These are phyloP conservation scores for Dactylonectria estremocensis DNA, from an alignment of 2,329 filamentous ascomycete species.

Conservation along the genomic window DNA sequence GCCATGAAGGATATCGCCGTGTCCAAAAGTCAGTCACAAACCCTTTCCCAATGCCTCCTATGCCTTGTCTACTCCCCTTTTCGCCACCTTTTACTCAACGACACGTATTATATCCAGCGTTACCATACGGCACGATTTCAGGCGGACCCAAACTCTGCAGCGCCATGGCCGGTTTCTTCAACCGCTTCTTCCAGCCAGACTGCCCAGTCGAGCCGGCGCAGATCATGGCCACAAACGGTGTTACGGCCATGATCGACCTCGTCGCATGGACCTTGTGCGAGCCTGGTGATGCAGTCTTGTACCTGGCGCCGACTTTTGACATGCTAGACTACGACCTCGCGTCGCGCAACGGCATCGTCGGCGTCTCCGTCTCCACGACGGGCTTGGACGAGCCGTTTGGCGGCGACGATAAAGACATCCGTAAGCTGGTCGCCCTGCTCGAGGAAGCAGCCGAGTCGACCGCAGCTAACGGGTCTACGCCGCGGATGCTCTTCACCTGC, in stretches of 20 bases:
- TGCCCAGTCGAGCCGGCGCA: neutral
- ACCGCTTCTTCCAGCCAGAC: neutral
- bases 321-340: slow-evolving; percentile 3
- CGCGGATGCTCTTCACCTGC: neutral
- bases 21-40: neutral
- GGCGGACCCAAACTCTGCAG: neutral
- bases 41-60: neutral
- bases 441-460: neutral
- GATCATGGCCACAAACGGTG: neutral
- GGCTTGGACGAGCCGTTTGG: neutral
- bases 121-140: neutral
- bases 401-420: neutral
- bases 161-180: neutral
- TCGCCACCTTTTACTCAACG: neutral
- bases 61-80: neutral
- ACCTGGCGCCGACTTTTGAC: neutral
- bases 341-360: neutral
- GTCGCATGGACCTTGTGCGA: neutral
- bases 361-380: neutral
- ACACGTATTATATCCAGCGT: neutral
- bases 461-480: neutral
- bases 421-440: neutral
- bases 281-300: neutral
- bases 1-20: neutral
- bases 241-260: neutral